Evolutionary conservation across 2,329 filamentous ascomycete species (phyloP), one percentile per base, ranked within the genome.

Genomic region (Colletotrichum coccodes): DNA sequence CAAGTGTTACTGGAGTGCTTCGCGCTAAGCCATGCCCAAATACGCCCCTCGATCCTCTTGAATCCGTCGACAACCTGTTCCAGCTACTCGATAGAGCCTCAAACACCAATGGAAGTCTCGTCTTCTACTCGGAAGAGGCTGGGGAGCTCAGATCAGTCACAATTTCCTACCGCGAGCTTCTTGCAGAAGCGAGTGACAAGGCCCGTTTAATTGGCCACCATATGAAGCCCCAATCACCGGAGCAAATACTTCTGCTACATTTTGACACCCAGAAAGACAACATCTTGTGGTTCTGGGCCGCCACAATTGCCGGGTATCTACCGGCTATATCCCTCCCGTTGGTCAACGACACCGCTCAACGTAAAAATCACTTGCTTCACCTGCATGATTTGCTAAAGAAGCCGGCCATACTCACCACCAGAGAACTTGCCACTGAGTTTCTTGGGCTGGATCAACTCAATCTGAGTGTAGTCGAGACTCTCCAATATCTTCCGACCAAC

Each of bases 231-330:
- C 4, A 32, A 7, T 63, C 60, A 47, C 60, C 49, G 53, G 60
- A 63, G n/a, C n/a, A 34, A n/a, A 44, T 63, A 7, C 5, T 70
- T 9, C 49, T 70, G 34, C 34, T 66, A 14, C 66, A 70, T 36
- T 66, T 70, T 30, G 62, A 66, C 21, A 16, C 54, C 7, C 66
- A 70, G 21, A 18, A 49, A 32, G 66, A 70, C 47, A 65, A 32
- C 28, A 56, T 70, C 6, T 18, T 65, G 8, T 70, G 66, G 66
- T 70, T 70, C 56, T 70, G 66, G 66, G 60, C 66, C 12, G 62
- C 50, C 23, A 60, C 50, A 2, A 30, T 66, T 12, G 56, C 66
- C 14, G 62, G 62, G 18, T 42, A 30, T 14, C 30, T 65, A 9
- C 66, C 66, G 8, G 47, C 50, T 18, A 30, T 70, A 3, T 70